These are phyloP conservation scores for Psophocarpus tetragonolobus DNA, from an alignment of 306 rosid genomes.

Conservation along the genomic window DNA sequence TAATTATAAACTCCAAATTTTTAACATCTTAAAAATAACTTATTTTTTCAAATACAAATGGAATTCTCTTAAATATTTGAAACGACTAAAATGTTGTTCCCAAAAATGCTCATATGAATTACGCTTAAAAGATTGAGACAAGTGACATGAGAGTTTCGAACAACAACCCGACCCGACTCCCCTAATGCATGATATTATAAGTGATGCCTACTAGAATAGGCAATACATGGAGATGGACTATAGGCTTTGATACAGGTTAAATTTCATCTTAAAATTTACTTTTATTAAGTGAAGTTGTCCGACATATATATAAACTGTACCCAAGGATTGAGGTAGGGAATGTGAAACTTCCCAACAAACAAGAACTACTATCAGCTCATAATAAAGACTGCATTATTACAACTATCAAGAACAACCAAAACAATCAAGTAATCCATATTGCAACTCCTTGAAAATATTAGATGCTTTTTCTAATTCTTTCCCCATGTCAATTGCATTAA, in stretches of 20 bases:
- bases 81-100: no score
- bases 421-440: constrained; percentile 13
- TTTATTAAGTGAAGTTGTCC: neutral
- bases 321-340: neutral
- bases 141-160: neutral
- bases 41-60: no score
- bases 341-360: neutral
- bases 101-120: no score
- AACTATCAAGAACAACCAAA: constrained; percentile 23
- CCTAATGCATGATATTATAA: neutral
- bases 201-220: neutral
- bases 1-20: no score
- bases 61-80: no score
- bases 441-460: neutral
- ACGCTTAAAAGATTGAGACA: neutral
- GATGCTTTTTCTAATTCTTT: neutral
- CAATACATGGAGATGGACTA: neutral
- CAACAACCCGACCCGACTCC: neutral
- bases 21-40: no score
- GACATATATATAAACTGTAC: neutral
- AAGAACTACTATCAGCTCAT: neutral
- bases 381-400: constrained; percentile 15
- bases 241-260: neutral
- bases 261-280: neutral
- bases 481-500: constrained; percentile 6